Evolutionary conservation across 768 basidiomycete species (phyloP).

Genomic region (Brasilioporus rufonigricans): DNA sequence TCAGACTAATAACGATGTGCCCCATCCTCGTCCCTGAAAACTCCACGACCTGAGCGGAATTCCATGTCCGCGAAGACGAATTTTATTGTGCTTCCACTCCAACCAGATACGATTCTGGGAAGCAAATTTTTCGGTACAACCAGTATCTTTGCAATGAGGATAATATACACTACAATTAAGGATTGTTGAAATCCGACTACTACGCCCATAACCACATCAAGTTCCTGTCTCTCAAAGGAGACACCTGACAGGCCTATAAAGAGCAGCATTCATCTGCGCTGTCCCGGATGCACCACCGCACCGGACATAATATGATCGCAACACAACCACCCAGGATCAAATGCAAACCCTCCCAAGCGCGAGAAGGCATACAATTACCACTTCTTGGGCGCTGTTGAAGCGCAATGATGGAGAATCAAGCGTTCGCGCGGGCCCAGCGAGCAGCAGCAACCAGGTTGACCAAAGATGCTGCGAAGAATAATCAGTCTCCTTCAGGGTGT

Average conservation of each 20-base stretch:
- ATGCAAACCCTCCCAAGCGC: conserved; percentile 31
- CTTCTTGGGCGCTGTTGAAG: conserved; percentile 90
- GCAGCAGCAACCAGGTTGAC: conserved; percentile 87
- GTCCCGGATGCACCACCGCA: conserved; percentile 18
- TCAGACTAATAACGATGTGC: background rate
- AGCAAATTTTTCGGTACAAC: background rate
- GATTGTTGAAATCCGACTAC: conserved; percentile 83
- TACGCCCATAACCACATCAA: conserved; percentile 37
- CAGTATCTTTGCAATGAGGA: conserved; percentile 8
- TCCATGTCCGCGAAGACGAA: background rate
- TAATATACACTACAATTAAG: conserved; percentile 34
- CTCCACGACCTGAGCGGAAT: background rate
- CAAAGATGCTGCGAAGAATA: conserved; percentile 55
- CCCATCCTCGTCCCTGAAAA: background rate
- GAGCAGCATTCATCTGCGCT: conserved; percentile 17
- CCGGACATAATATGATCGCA: conserved; percentile 29
- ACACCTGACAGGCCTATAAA: conserved; percentile 26
- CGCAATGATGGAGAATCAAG: conserved; percentile 59
- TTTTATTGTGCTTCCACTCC: background rate
- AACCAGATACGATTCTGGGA: background rate
- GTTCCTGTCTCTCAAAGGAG: conserved; percentile 26
- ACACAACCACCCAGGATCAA: conserved; percentile 58
- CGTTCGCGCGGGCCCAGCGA: conserved; percentile 85
- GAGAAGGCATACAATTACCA: conserved; percentile 53
- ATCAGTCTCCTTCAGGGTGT: conserved; percentile 3